Conservation (phyloP, 2,329 filamentous ascomycete genomes). For the Fonsecaea pugnacius region DNA sequence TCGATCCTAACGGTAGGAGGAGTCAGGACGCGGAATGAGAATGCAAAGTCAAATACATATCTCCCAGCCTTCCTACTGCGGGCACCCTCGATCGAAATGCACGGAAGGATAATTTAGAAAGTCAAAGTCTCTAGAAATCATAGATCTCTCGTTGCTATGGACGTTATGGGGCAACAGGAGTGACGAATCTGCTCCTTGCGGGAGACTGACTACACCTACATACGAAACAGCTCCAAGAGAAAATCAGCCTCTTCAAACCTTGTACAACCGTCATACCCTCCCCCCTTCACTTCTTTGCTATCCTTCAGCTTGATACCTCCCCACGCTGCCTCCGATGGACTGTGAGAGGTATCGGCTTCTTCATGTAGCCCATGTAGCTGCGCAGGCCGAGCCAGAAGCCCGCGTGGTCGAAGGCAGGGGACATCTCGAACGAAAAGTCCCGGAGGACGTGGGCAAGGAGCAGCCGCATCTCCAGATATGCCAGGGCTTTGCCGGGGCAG, state of each 20-base stretch:
- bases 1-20: neutral
- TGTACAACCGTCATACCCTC: neutral
- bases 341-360: constrained; percentile 1
- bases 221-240: neutral
- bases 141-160: no score
- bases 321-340: constrained; percentile 1
- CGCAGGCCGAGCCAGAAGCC: constrained; percentile 7
- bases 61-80: neutral
- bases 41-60: neutral
- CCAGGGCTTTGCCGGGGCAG: constrained; percentile 5
- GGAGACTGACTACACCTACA: neutral
- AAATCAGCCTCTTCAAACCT: neutral
- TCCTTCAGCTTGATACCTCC: neutral
- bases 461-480: constrained; percentile 8
- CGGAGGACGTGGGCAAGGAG: neutral
- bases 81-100: neutral
- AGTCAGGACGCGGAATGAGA: no score
- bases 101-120: neutral
- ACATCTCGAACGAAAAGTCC: constrained; percentile 4
- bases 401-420: neutral
- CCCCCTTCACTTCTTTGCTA: neutral
- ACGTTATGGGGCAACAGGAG: neutral
- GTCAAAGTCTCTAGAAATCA: neutral
- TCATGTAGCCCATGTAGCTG: constrained; percentile 9
- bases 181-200: neutral